Conservation (phyloP, 1,284 basidiomycete species). For the Paramarasmius palmivorus region DNA sequence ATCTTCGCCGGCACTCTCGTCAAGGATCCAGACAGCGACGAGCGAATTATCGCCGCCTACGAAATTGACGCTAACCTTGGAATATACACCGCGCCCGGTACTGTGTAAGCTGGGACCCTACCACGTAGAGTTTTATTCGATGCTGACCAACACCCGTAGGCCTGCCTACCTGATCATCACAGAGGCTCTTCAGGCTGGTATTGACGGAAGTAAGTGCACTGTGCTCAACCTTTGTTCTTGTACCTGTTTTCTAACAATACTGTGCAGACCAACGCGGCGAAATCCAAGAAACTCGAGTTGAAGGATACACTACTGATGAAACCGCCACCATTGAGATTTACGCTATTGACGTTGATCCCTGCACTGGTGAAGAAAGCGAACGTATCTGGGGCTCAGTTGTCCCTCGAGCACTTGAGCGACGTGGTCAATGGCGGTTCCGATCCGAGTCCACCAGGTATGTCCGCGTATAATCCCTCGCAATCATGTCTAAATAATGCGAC, state of each 20-base stretch:
- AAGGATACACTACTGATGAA: constrained; percentile 20
- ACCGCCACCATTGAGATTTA: constrained; percentile 19
- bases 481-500: not conserved
- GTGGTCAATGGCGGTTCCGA: constrained; percentile 19
- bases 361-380: constrained; percentile 17
- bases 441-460: constrained; percentile 2
- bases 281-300: constrained; percentile 18
- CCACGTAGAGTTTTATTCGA: not conserved
- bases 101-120: constrained; percentile 15
- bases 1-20: constrained; percentile 17
- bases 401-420: constrained; percentile 12
- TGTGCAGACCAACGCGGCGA: constrained; percentile 14
- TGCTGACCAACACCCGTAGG: not conserved
- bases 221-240: not conserved
- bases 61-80: constrained; percentile 16
- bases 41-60: constrained; percentile 14
- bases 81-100: constrained; percentile 15
- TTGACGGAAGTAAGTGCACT: constrained; percentile 12
- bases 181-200: constrained; percentile 16
- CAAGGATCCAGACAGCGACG: constrained; percentile 12
- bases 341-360: constrained; percentile 19
- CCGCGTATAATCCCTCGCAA: not conserved
- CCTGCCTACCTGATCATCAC: constrained; percentile 15
- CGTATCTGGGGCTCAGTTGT: constrained; percentile 17
- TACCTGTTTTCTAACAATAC: not conserved